Evolutionary conservation across 257 asterid genomes (phyloP), one percentile per base, ranked within the genome.

Genomic region (Gentiana macrophylla): DNA sequence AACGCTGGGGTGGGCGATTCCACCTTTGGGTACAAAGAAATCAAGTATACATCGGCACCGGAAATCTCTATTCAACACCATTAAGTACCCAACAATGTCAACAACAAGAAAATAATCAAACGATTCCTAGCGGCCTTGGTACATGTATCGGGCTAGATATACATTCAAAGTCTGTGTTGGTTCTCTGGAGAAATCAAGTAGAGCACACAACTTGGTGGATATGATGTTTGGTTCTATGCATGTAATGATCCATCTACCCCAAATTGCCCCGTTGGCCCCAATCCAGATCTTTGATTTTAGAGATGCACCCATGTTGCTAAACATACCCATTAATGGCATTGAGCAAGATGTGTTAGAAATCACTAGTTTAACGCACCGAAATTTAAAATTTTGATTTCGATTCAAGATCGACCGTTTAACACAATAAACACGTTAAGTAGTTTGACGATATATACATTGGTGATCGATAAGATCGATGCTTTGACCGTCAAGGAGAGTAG

Each of bases 121-220:
- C 77, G 1, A 53, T 41, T 38, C 60, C 75, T 0, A 58, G 54
- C 2, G 48, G 45, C 44, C 66, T 79, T 0, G 72, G 69, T 44
- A 15, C 50, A 37, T 80, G 83, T 62, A 58, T 80, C 8, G 68
- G 49, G 32, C 70, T 73, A 5, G 70, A 67, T 5, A 65, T 63
- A 63, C 81, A 80, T 12, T 74, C 67, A 0, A 68, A 80, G 59
- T 80, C 86, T 0, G 64, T 77, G 11, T 12, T 80, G 41, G 81
- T 79, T 50, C 35, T 61, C 70, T 0, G 83, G 79, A 33, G 50
- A n/a, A 59, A 77, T 80, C 53, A 15, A 50, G 58, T 80, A 83
- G 86, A 71, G 2, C 49, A 67, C 52, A 59, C 86, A 74, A 66
- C 77, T 80, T 11, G 83, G 81, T 50, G 86, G 86, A 68, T 80